phyloP scores from a whole-genome alignment of 768 basidiomycete species.

The Mrakia hoshinonis region DNA sequence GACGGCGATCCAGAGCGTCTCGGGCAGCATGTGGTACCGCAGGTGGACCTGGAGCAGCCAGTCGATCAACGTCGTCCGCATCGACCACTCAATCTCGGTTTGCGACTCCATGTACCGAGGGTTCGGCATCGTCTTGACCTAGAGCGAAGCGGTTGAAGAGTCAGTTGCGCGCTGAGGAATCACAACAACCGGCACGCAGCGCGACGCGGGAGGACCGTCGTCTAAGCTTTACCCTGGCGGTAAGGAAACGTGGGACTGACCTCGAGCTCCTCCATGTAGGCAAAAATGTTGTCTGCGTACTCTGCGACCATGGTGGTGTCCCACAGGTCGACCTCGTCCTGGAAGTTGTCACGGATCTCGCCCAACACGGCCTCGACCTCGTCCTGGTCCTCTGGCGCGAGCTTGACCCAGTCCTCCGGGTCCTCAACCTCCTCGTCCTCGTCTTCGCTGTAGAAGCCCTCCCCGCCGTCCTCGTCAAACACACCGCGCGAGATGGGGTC shows the following conservation, averaged over 20 bases:
- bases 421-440: conserved; percentile 38
- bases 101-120: conserved; percentile 90
- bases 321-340: conserved; percentile 64
- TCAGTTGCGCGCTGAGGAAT: neutral
- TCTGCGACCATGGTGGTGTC: conserved; percentile 97
- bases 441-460: conserved; percentile 23
- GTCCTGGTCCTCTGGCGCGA: conserved; percentile 38
- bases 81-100: conserved; percentile 67
- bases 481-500: conserved; percentile 14
- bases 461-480: conserved; percentile 24
- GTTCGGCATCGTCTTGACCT: conserved; percentile 78
- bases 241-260: conserved; percentile 44
- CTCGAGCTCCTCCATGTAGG: conserved; percentile 90
- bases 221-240: neutral
- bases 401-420: conserved; percentile 43
- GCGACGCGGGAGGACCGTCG: neutral
- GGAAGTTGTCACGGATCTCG: conserved; percentile 54
- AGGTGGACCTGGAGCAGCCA: conserved; percentile 97
- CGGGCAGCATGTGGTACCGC: conserved; percentile 97
- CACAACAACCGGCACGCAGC: neutral
- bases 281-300: conserved; percentile 96
- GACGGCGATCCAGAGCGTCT: conserved; percentile 97
- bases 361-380: conserved; percentile 49
- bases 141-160: neutral
- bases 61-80: conserved; percentile 94